A percentile compares a stretch with the other conserved stretches of the same genome.
Evolutionary conservation across 768 basidiomycete genomes (phyloP).

Genomic region (Pulveroboletus ravenelii): DNA sequence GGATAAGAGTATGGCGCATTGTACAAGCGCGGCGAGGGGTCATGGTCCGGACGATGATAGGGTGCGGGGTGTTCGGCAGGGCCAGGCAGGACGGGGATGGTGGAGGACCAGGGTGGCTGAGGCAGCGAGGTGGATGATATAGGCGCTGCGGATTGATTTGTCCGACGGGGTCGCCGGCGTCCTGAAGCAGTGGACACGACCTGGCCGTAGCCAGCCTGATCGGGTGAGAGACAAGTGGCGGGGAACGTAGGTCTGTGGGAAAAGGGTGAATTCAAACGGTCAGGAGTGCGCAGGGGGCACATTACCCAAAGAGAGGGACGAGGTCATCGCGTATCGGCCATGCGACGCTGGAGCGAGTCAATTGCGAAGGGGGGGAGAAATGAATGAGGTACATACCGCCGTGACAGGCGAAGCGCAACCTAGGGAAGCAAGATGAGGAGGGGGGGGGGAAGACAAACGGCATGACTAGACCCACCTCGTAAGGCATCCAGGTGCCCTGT

Average conservation of each 20-base stretch:
- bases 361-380: slow-evolving; percentile 4
- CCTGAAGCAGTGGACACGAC: slow-evolving; percentile 59
- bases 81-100: slow-evolving; percentile 34
- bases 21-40: slow-evolving; percentile 24
- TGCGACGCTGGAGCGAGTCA: slow-evolving; percentile 55
- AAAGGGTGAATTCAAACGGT: slow-evolving; percentile 14
- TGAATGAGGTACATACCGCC: slow-evolving; percentile 52
- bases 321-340: slow-evolving; percentile 86
- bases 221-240: slow-evolving; percentile 75
- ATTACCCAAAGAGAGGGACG: slow-evolving; percentile 83
- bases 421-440: slow-evolving; percentile 35
- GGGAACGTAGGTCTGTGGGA: slow-evolving; percentile 77
- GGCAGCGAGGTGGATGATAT: slow-evolving; percentile 30
- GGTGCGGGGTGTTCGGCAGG: slow-evolving; percentile 19
- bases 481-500: slow-evolving; percentile 93
- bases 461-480: slow-evolving; percentile 53
- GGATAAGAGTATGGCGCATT: slow-evolving; percentile 28
- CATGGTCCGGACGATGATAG: slow-evolving; percentile 25
- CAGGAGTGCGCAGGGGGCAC: neutral
- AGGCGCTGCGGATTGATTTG: slow-evolving; percentile 37
- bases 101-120: slow-evolving; percentile 45
- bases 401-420: slow-evolving; percentile 75
- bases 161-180: slow-evolving; percentile 58
- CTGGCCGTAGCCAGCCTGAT: slow-evolving; percentile 84
- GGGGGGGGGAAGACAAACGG: slow-evolving; percentile 12